Base-by-base conservation (phyloP, 2,329 filamentous ascomycete species). In the Corniculantispora saksenae region DNA sequence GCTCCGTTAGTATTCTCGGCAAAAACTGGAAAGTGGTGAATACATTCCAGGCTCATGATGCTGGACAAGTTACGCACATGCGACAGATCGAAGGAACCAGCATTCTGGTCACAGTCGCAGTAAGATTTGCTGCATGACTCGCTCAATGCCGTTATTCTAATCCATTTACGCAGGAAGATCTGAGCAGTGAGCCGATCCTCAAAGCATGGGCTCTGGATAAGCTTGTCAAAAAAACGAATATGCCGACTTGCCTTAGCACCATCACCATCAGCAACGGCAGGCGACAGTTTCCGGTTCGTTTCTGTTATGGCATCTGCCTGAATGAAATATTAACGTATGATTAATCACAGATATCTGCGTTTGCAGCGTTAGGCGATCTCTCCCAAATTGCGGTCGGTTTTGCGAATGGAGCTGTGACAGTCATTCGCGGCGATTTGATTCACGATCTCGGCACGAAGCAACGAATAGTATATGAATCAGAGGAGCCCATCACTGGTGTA, bases 161-260 rank as follows among this genome's bases (percentile, higher is more conserved):
- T 13, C 10, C 48, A 21, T 27, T 17, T 3, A 66, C 47, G 1
- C 76, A 90, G 79, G 95, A 99, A 78, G 94, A 98, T 72, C 82
- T 97, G 61, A 91, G 91, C 47, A 91, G 86, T 71, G 93, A 98
- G 71, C 94, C 95, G 0, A 85, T 94, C 23, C 79, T 99, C 66
- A 98, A 97, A 77, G 94, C 98, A n/a, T 99, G 95, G 95, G 94
- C 93, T 25, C 83, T 99, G 70, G 94, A 98, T 75, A 96, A 94
- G 79, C 85, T 90, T 4, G 93, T 97, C 70, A 98, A 95, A 84
- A 98, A 96, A 84, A 96, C 92, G 5, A 93, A 93, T 50, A 83
- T 90, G 67, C 95, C 95, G 19, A 92, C 90, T 47, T 98, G 95
- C 75, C 84, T 97, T 69, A 97, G 92, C 74, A 95, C 91, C 1